These are phyloP conservation scores for Penicillium cinerascens DNA, from an alignment of 495 filamentous ascomycete species.

Conservation along the genomic window DNA sequence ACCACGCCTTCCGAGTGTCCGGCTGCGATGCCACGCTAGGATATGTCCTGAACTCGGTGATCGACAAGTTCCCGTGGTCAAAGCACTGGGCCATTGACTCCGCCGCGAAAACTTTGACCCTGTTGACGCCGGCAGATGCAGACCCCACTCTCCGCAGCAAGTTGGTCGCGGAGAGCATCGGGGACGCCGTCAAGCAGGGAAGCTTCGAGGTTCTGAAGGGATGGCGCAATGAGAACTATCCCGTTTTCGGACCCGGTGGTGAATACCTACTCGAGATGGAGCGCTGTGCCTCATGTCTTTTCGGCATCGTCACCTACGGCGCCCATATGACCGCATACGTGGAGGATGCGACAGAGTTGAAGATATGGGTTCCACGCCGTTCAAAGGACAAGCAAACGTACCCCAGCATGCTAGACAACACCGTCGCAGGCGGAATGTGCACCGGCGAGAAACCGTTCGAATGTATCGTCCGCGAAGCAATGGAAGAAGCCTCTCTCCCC, in stretches of 20 bases:
- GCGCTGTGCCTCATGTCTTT: constrained; percentile 70
- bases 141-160: constrained; percentile 56
- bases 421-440: constrained; percentile 85
- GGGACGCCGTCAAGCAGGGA: constrained; percentile 58
- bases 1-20: constrained; percentile 54
- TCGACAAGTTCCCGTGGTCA: constrained; percentile 55
- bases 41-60: constrained; percentile 56
- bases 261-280: constrained; percentile 75
- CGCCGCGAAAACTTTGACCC: constrained; percentile 44
- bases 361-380: constrained; percentile 81
- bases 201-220: constrained; percentile 71
- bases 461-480: constrained; percentile 77
- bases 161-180: constrained; percentile 55
- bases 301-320: constrained; percentile 84
- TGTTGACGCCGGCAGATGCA: constrained; percentile 31
- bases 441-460: constrained; percentile 73
- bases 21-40: constrained; percentile 55
- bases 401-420: constrained; percentile 86
- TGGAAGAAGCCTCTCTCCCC: constrained; percentile 85
- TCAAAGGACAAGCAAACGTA: constrained; percentile 78
- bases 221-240: constrained; percentile 88
- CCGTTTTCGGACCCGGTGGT: constrained; percentile 64
- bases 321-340: constrained; percentile 84
- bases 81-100: constrained; percentile 52
- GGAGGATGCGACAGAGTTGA: constrained; percentile 56